Evolutionary conservation across 176 grass and related monocot species (phyloP).

Genomic region (Elymus sibiricus): DNA sequence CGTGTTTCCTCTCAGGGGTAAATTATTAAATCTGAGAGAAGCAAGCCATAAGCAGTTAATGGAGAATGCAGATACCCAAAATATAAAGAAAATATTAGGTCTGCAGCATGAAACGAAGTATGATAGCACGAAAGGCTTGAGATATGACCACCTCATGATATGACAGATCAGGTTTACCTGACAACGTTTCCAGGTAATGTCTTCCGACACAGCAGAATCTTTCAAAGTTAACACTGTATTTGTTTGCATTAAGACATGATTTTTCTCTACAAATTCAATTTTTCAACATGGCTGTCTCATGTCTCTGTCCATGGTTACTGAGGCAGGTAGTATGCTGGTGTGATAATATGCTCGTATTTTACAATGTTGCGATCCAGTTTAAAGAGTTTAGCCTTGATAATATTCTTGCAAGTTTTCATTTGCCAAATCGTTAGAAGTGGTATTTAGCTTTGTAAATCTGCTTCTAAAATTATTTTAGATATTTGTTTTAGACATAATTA

Average conservation of each 20-base stretch:
- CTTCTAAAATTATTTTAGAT: background rate
- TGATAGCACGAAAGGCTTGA: slow-evolving; percentile 63
- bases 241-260: background rate
- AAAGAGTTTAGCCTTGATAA: background rate
- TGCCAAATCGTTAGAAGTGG: background rate
- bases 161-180: slow-evolving; percentile 81
- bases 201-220: background rate
- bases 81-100: slow-evolving; percentile 88
- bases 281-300: background rate
- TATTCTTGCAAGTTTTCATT: background rate
- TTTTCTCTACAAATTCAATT: background rate
- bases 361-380: background rate
- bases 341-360: background rate
- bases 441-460: background rate
- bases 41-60: slow-evolving; percentile 79
- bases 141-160: slow-evolving; percentile 98
- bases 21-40: slow-evolving; percentile 84
- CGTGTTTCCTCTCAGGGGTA: slow-evolving; percentile 90
- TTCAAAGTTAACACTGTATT: background rate
- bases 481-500: background rate
- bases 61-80: slow-evolving; percentile 83
- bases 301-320: background rate
- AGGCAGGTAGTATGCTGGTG: background rate
- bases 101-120: slow-evolving; percentile 87
- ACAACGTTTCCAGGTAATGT: background rate